These are phyloP conservation scores for Metschnikowia similis DNA, from an alignment of 805 yeast genomes.

Conservation along the genomic window DNA sequence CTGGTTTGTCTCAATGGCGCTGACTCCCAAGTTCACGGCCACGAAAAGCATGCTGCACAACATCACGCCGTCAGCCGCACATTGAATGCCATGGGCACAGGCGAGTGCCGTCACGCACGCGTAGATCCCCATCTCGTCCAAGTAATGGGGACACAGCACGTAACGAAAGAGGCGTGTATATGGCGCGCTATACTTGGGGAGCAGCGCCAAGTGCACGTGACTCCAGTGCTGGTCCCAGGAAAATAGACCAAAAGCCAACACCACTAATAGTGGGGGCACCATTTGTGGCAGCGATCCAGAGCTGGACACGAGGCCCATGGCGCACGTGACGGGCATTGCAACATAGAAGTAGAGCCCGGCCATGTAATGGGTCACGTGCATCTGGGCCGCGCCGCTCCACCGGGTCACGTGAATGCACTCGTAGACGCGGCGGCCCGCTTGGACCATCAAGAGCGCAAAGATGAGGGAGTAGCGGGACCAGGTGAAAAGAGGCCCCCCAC, in stretches of 20 bases:
- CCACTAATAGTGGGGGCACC: neutral
- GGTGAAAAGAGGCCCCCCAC: slow-evolving; percentile 7
- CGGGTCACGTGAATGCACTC: slow-evolving; percentile 52
- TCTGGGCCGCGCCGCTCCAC: slow-evolving; percentile 45
- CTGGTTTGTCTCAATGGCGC: slow-evolving; percentile 49
- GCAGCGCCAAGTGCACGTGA: slow-evolving; percentile 46
- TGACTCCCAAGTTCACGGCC: slow-evolving; percentile 46
- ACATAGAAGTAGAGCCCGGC: slow-evolving; percentile 62
- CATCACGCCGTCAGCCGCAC: slow-evolving; percentile 20
- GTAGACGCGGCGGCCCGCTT: slow-evolving; percentile 49
- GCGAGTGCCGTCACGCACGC: slow-evolving; percentile 25
- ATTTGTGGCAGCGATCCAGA: neutral
- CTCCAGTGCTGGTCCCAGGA: slow-evolving; percentile 51
- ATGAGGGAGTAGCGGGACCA: slow-evolving; percentile 19
- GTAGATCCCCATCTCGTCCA: slow-evolving; percentile 62
- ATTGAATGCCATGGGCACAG: slow-evolving; percentile 10
- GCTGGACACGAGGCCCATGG: neutral
- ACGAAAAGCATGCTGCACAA: slow-evolving; percentile 30
- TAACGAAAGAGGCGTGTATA: slow-evolving; percentile 43
- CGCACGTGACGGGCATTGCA: slow-evolving; percentile 37
- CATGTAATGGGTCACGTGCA: slow-evolving; percentile 63
- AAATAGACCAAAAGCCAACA: slow-evolving; percentile 26
- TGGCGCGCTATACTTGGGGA: slow-evolving; percentile 59
- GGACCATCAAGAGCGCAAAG: slow-evolving; percentile 32
- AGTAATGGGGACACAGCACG: slow-evolving; percentile 65